phyloP scores from a whole-genome alignment of 176 grass and related monocot species.

The Pontederia crassipes region DNA sequence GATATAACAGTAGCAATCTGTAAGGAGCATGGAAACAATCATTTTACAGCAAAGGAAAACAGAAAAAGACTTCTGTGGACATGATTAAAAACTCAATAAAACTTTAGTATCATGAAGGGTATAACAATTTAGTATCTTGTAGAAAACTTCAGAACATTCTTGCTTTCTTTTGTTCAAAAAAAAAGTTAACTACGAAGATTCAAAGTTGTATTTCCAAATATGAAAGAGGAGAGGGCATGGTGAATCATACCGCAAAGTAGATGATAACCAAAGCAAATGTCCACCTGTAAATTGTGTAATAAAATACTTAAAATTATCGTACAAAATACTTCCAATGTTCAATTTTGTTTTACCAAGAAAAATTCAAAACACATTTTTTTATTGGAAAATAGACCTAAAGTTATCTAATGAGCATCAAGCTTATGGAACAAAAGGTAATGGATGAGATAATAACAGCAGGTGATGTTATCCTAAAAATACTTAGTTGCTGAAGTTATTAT shows the following conservation, averaged over 20 bases:
- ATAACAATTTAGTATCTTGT: too few species aligned
- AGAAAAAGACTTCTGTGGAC: too few species aligned
- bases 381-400: too few species aligned
- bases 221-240: not conserved
- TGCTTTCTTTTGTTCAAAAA: not conserved
- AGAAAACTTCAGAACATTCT: too few species aligned
- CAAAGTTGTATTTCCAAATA: not conserved
- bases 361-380: not conserved
- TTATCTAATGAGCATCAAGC: not conserved
- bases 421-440: not conserved
- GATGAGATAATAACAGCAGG: too few species aligned
- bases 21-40: not conserved
- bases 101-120: too few species aligned
- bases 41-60: not conserved
- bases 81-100: too few species aligned
- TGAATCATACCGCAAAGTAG: conserved; percentile 51
- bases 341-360: not conserved
- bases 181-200: not conserved
- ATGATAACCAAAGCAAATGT: conserved; percentile 58
- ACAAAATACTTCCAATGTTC: not conserved
- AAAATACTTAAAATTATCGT: conserved; percentile 7
- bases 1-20: conserved; percentile 56
- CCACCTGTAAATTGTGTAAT: conserved; percentile 49
- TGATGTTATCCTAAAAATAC: too few species aligned
- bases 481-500: too few species aligned